Evolutionary conservation across 805 yeast species (phyloP), one percentile per base, ranked within the genome.

Genomic region (Suhomyces sp.): DNA sequence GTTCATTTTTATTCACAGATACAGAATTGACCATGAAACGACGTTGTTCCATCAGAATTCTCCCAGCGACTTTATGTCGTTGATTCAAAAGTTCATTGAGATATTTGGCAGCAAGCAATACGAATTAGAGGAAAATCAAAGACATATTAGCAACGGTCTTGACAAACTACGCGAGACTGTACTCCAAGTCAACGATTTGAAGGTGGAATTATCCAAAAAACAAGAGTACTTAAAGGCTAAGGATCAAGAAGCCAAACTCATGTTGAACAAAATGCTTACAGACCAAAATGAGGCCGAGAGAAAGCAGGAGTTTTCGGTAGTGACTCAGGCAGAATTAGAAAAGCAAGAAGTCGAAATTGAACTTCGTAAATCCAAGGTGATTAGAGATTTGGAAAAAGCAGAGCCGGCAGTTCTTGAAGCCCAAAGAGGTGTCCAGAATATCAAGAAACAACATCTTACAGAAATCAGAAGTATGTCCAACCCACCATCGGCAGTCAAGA

Each of bases 241-340:
- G 56, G 89, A 87, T 52, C 59, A 67, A 12, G 88, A 87, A 57
- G 96, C 97, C 0, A 79, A 82, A 53, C 69, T 70, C 24, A 88
- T 90, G 78, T 77, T 93, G 41, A 83, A 85, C 60, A 82, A 74
- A 51, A 90, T 93, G 88, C 77, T 93, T 12, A 69, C 77, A 0
- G 96, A 90, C 44, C 98, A 93, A 64, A 90, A 89, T 63, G 96
- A 90, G 60, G 93, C 97, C 0, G 98, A 93, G 65, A 76, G 97
- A 57, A 90, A 87, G 59, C 87, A 88, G 54, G 96, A 88, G 54
- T 91, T 94, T 6, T 89, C 97, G 0, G 71, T 87, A 3, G 87
- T 84, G 47, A 87, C 93, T 9, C 89, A 87, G 60, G 79, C 77
- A 15, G 85, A 90, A 5, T 73, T 93, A 31, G 83, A 79, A 29